phyloP scores from a whole-genome alignment of 2,329 filamentous ascomycete genomes.

The Rutstroemia sp. region DNA sequence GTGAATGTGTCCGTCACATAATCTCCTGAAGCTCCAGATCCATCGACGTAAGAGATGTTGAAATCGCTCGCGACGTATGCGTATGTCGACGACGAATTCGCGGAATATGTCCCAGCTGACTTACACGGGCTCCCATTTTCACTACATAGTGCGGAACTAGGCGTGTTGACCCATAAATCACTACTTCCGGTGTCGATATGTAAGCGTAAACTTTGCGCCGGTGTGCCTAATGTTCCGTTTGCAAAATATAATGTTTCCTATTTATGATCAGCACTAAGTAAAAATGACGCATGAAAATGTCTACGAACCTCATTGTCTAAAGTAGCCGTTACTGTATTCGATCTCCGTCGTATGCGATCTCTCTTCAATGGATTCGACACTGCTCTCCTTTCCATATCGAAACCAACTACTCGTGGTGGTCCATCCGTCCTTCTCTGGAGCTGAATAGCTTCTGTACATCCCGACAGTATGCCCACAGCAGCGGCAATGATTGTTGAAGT shows the following conservation, averaged over 20 bases:
- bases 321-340: slow-evolving; percentile 36
- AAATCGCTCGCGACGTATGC: slow-evolving; percentile 66
- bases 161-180: slow-evolving; percentile 64
- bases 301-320: slow-evolving; percentile 49
- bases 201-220: slow-evolving; percentile 47
- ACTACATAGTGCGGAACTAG: slow-evolving; percentile 52
- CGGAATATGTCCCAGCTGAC: slow-evolving; percentile 57
- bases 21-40: slow-evolving; percentile 67
- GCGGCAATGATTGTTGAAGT: slow-evolving; percentile 19
- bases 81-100: slow-evolving; percentile 71
- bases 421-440: slow-evolving; percentile 24
- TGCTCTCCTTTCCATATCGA: slow-evolving; percentile 23
- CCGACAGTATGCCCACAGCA: slow-evolving; percentile 22
- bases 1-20: slow-evolving; percentile 70
- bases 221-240: slow-evolving; percentile 56
- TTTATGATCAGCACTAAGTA: slow-evolving; percentile 16
- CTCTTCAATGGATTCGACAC: slow-evolving; percentile 23
- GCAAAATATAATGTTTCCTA: slow-evolving; percentile 58
- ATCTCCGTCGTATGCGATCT: slow-evolving; percentile 37
- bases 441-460: slow-evolving; percentile 22
- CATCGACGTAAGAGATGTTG: slow-evolving; percentile 84
- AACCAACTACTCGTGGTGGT: slow-evolving; percentile 26
- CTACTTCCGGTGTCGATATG: slow-evolving; percentile 64
- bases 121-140: slow-evolving; percentile 44
- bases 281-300: neutral